Percentiles rank a stretch among this genome's conserved stretches.
phyloP scores from a whole-genome alignment of 345 rosid species.

The Draba incana region DNA sequence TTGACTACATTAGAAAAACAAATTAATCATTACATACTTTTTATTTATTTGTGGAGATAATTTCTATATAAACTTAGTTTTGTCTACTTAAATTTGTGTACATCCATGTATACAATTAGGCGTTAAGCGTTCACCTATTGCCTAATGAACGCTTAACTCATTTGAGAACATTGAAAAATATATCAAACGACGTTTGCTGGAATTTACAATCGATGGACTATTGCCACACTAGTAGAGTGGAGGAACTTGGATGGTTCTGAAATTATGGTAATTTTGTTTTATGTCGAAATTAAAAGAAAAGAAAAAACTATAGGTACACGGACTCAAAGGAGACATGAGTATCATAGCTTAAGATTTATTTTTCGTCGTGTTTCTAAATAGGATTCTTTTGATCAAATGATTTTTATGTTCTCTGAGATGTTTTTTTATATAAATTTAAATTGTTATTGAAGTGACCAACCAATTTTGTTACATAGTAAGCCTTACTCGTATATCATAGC shows the following conservation, averaged over 20 bases:
- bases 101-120: too few species aligned
- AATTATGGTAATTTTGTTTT: conserved; percentile 7
- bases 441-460: conserved; percentile 15
- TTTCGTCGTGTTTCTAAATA: conserved; percentile 30
- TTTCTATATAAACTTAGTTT: too few species aligned
- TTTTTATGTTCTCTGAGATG: not conserved
- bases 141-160: too few species aligned
- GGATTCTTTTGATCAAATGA: conserved; percentile 26
- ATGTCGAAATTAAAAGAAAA: not conserved
- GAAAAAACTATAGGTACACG: conserved; percentile 34
- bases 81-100: too few species aligned
- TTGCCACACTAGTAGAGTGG: not conserved
- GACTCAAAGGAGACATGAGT: conserved; percentile 39
- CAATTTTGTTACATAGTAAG: conserved; percentile 33
- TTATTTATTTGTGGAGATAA: too few species aligned
- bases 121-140: too few species aligned
- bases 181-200: not conserved
- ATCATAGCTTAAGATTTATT: conserved; percentile 36
- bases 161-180: not conserved
- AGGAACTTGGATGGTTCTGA: conserved; percentile 22
- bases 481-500: conserved; percentile 20
- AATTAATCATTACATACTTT: too few species aligned
- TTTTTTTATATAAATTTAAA: conserved; percentile 13
- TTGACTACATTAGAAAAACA: too few species aligned
- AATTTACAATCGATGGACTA: not conserved